Evolutionary conservation across 441 rosid species (phyloP), one percentile per base, ranked within the genome.

Genomic region (Adansonia rubrostipa): DNA sequence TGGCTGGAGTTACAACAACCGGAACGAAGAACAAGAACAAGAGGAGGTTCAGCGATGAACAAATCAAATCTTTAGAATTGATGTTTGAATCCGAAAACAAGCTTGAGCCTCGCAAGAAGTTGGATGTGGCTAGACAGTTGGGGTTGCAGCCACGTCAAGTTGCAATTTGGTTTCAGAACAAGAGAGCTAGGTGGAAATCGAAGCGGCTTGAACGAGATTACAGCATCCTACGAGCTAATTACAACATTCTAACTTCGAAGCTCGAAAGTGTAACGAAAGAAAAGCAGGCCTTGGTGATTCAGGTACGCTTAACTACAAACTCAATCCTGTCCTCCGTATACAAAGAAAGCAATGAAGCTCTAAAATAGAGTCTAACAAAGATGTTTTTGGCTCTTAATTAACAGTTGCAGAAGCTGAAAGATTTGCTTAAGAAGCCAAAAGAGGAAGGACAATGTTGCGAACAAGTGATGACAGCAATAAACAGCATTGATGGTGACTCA

Each of bases 111-210:
- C 77, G 84, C 44, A 93, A 91, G 89, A 93, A 93, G 82, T 45
- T 93, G 78, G 87, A 92, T 76, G 64, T 92, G 51, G 98, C 97
- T 0, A 87, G 88, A 83, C 94, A 93, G 71, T 87, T 93, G 68
- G 94, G 91, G 17, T 77, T 93, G 87, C 97, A 93, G 75, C 98
- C 97, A 0, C 84, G 97, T 5, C 98, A 93, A 85, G 98, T 92
- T 7, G 97, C 98, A 1, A 93, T 93, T 40, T 93, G 98, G 98
- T 93, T 93, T 74, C 98, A 93, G 84, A 93, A 93, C 82, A 93
- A 93, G 87, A 83, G 98, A 78, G 98, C 97, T 58, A 84, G 97
- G 74, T 92, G 93, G 93, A 93, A 91, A 81, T 88, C 98, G 0
- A 92, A 93, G 94, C 94, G 90, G 82, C 87, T 93, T 1, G 97